Conservation (phyloP, 2,329 filamentous ascomycete species). For the Penicillium sp. region DNA sequence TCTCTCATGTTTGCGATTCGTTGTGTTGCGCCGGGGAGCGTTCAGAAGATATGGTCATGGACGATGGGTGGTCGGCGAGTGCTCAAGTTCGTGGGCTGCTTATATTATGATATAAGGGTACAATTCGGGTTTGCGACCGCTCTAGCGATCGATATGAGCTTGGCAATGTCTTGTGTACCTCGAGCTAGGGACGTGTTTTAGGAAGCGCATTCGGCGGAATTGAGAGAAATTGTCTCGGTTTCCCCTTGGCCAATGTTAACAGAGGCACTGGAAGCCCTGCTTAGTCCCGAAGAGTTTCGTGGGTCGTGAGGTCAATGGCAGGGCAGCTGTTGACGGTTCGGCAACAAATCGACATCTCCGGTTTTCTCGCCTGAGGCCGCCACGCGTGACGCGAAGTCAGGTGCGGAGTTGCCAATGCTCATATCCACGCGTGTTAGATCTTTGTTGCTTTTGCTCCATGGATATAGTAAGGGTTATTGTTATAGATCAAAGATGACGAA, state of each 20-base stretch:
- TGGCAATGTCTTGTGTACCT: background rate
- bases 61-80: background rate
- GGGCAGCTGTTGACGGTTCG: conserved; percentile 19
- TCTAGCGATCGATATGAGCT: background rate
- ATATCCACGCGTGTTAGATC: too few species aligned
- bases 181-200: conserved; percentile 3
- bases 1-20: conserved; percentile 29
- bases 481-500: too few species aligned
- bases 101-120: background rate
- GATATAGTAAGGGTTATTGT: background rate
- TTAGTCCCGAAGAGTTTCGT: background rate
- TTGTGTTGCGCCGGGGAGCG: background rate
- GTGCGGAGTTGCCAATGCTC: conserved; percentile 11
- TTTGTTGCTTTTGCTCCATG: background rate
- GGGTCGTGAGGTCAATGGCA: background rate
- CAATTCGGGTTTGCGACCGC: conserved; percentile 2
- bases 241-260: background rate
- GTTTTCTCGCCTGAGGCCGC: conserved; percentile 28
- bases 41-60: background rate
- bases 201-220: background rate
- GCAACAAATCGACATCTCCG: conserved; percentile 18
- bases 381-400: conserved; percentile 32
- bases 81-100: background rate
- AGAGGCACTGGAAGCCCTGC: background rate
- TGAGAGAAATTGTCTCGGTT: background rate